These are phyloP conservation scores for Cyberlindnera nakhonratchasimensis DNA, from an alignment of 805 yeast genomes.

Conservation along the genomic window DNA sequence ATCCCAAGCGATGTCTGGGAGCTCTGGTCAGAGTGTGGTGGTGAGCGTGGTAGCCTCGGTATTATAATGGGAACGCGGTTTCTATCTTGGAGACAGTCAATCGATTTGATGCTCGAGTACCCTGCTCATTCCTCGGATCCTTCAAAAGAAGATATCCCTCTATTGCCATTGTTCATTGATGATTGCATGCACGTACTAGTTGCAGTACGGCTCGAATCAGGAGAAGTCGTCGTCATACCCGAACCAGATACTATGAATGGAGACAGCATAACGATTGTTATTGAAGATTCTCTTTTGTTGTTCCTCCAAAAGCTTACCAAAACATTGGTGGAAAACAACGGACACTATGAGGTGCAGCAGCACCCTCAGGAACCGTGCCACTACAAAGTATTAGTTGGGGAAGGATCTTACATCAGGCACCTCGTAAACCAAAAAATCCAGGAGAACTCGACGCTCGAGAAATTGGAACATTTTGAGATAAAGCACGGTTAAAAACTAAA, in stretches of 20 bases:
- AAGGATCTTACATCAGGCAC: conserved; percentile 9
- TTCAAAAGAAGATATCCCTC: background rate
- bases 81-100: conserved; percentile 7
- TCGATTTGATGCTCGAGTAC: conserved; percentile 4
- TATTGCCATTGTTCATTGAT: conserved; percentile 8
- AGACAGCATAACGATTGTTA: background rate
- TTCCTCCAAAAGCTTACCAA: conserved; percentile 3
- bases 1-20: conserved; percentile 11
- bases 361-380: background rate
- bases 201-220: conserved; percentile 4
- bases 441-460: background rate
- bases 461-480: background rate
- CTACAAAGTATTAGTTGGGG: conserved; percentile 6
- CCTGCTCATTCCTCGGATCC: conserved; percentile 6
- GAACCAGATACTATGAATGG: conserved; percentile 6
- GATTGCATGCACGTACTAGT: conserved; percentile 4
- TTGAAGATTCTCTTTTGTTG: background rate
- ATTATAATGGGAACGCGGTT: conserved; percentile 8
- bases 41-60: conserved; percentile 9
- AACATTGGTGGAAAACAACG: conserved; percentile 2
- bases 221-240: conserved; percentile 4
- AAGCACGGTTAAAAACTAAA: no score
- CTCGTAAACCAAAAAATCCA: conserved; percentile 1
- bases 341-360: background rate
- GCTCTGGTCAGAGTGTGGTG: conserved; percentile 15